phyloP scores from a whole-genome alignment of 345 rosid species.

The Aquilaria yunnanensis region DNA sequence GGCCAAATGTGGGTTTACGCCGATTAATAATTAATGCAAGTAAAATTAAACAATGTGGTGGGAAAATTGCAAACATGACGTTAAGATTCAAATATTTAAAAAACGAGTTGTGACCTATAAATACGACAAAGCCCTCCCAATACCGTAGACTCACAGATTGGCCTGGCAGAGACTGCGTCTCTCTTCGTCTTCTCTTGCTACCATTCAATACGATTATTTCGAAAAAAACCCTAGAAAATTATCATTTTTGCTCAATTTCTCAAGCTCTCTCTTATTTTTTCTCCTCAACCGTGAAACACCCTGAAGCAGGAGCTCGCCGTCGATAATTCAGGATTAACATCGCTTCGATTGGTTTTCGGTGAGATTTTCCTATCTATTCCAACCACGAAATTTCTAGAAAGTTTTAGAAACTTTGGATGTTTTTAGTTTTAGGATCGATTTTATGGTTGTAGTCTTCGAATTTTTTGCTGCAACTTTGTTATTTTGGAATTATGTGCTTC shows the following conservation, averaged over 20 bases:
- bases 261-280: too few species aligned
- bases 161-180: neutral
- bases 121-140: neutral
- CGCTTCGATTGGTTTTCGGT: neutral
- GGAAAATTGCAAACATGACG: conserved; percentile 16
- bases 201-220: neutral
- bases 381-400: neutral
- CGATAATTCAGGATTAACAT: neutral
- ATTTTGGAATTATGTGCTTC: too few species aligned
- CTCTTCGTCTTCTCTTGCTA: neutral
- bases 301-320: neutral
- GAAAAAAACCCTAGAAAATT: neutral
- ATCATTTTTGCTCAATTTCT: too few species aligned
- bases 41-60: conserved; percentile 2
- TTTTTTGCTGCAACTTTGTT: too few species aligned
- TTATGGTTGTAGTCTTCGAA: too few species aligned
- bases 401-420: too few species aligned
- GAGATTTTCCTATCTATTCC: neutral
- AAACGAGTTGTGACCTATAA: neutral
- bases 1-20: too few species aligned
- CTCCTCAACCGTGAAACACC: neutral
- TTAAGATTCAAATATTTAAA: conserved; percentile 24
- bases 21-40: too few species aligned
- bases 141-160: neutral
- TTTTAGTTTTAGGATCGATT: too few species aligned